phyloP scores from a whole-genome alignment of 2,329 filamentous ascomycete species.

The Blastomyces emzantsi region DNA sequence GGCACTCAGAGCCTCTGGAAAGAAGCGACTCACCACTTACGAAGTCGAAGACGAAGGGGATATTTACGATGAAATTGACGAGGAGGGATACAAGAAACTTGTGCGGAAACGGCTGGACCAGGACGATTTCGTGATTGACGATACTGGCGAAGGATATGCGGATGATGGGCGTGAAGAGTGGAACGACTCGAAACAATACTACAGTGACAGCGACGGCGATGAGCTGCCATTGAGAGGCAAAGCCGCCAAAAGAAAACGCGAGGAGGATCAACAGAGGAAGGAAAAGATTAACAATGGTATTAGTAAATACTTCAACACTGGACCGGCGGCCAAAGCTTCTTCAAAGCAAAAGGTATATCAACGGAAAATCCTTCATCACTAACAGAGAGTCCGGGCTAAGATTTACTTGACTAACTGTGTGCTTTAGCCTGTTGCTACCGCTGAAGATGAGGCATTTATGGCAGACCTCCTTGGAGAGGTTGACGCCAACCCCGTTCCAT shows the following conservation, averaged over 20 bases:
- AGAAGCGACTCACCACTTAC: constrained; percentile 82
- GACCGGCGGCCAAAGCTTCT: constrained; percentile 48
- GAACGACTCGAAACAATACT: constrained; percentile 58
- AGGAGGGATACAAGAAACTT: constrained; percentile 94
- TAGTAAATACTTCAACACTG: constrained; percentile 86
- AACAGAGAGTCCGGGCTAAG: neutral
- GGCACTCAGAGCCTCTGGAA: constrained; percentile 77
- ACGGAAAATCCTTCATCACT: neutral
- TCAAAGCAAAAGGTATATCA: constrained; percentile 69
- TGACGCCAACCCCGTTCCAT: constrained; percentile 61
- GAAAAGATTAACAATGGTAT: constrained; percentile 88
- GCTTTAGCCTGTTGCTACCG: constrained; percentile 60
- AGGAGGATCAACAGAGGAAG: constrained; percentile 75
- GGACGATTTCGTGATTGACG: constrained; percentile 96
- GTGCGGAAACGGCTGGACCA: constrained; percentile 80
- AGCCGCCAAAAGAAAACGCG: constrained; percentile 70
- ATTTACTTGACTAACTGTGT: constrained; percentile 20
- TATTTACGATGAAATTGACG: constrained; percentile 93
- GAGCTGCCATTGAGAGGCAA: constrained; percentile 55
- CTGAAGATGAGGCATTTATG: constrained; percentile 85
- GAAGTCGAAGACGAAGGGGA: constrained; percentile 74
- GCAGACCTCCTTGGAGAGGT: constrained; percentile 77
- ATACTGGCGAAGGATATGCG: constrained; percentile 88
- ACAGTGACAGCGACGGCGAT: constrained; percentile 67
- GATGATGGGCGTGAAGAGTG: constrained; percentile 93